Percentiles rank a stretch among this genome's conserved stretches.
These are phyloP conservation scores for Pseudocercospora pini-densiflorae DNA, from an alignment of 2,329 filamentous ascomycete species.

Conservation along the genomic window DNA sequence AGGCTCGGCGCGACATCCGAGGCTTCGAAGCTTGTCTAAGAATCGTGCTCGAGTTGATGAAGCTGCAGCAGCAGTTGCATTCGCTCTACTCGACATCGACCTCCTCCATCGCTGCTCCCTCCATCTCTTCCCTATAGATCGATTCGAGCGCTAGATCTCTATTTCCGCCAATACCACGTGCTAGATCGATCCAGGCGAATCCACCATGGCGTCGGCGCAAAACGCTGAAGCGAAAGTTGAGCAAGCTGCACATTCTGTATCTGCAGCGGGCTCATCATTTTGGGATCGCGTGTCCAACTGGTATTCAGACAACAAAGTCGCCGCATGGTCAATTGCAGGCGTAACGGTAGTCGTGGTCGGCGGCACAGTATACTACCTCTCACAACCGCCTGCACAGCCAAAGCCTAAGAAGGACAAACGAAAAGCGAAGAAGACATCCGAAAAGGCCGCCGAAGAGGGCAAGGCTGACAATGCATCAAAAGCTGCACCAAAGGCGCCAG, in stretches of 20 bases:
- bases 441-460: constrained; percentile 52
- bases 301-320: constrained; percentile 93
- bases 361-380: constrained; percentile 89
- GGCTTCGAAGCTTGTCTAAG: constrained; percentile 8
- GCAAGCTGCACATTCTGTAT: constrained; percentile 35
- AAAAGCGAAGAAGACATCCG: constrained; percentile 76
- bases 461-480: constrained; percentile 30
- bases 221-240: constrained; percentile 26
- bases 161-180: constrained; percentile 15
- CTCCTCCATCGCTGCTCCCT: constrained; percentile 1
- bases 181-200: constrained; percentile 8
- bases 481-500: constrained; percentile 34
- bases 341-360: constrained; percentile 91
- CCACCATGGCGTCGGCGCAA: constrained; percentile 24
- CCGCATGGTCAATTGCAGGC: constrained; percentile 95
- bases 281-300: constrained; percentile 92
- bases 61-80: constrained; percentile 2
- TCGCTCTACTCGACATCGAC: not conserved
- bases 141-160: constrained; percentile 10
- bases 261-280: constrained; percentile 65
- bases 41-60: constrained; percentile 10
- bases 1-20: constrained; percentile 1
- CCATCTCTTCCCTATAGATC: constrained; percentile 7
- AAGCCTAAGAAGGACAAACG: constrained; percentile 87
- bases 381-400: constrained; percentile 46